Conservation (phyloP, 257 asterid species). For the Solanum acaule region DNA sequence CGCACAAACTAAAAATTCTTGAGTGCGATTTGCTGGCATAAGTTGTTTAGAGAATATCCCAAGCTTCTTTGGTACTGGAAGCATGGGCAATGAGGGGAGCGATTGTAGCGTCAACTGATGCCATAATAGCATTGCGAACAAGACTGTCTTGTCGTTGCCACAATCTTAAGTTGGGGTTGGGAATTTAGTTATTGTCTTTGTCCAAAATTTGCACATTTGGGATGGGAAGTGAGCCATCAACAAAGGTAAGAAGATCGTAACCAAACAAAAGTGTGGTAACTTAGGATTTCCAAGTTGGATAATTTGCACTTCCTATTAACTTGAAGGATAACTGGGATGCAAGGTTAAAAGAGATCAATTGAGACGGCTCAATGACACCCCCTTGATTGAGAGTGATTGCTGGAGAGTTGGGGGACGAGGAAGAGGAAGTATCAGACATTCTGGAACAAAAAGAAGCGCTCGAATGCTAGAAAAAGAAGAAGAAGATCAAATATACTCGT, state of each 20-base stretch:
- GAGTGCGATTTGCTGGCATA: too few relatives aligned
- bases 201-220: neutral
- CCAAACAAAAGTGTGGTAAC: neutral
- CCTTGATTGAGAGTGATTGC: neutral
- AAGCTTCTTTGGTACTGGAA: too few relatives aligned
- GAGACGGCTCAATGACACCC: neutral
- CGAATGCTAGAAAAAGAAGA: neutral
- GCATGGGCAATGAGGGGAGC: too few relatives aligned
- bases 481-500: neutral
- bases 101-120: too few relatives aligned
- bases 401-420: neutral
- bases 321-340: neutral
- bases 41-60: too few relatives aligned
- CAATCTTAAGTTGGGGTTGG: too few relatives aligned
- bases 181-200: neutral
- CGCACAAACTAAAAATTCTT: too few relatives aligned
- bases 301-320: neutral
- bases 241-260: neutral
- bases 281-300: neutral
- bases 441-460: neutral
- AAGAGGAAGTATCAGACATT: neutral
- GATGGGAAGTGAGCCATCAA: neutral
- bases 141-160: too few relatives aligned
- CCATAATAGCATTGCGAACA: too few relatives aligned
- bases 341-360: neutral